These are phyloP conservation scores for Eurotiales sp. DNA, from an alignment of 2,329 filamentous ascomycete genomes.

Conservation along the genomic window DNA sequence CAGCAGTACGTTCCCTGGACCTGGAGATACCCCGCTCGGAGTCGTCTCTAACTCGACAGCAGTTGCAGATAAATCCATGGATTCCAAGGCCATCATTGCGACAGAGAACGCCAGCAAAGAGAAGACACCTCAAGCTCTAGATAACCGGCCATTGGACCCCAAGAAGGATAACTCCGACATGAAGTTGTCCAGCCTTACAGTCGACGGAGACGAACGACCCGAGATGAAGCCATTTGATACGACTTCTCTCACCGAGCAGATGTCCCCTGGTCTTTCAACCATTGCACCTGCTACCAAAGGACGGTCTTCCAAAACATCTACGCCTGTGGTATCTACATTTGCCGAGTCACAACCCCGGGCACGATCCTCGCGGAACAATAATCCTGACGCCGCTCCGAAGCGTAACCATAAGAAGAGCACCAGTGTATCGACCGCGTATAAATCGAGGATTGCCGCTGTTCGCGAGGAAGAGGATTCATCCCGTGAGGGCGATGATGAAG, in stretches of 20 bases:
- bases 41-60: conserved; percentile 22
- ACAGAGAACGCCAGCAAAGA: conserved; percentile 43
- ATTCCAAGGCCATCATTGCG: conserved; percentile 54
- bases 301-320: conserved; percentile 39
- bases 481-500: conserved; percentile 56
- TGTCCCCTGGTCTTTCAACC: conserved; percentile 15
- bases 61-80: conserved; percentile 35
- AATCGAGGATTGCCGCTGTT: conserved; percentile 25
- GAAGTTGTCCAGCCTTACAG: conserved; percentile 21
- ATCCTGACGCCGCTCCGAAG: conserved; percentile 29
- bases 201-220: conserved; percentile 33
- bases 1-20: conserved; percentile 40
- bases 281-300: conserved; percentile 27
- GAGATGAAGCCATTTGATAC: conserved; percentile 29
- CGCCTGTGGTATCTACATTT: conserved; percentile 35
- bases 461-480: conserved; percentile 43
- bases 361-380: conserved; percentile 34
- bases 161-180: conserved; percentile 15
- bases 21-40: conserved; percentile 27
- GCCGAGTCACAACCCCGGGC: conserved; percentile 30
- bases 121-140: conserved; percentile 25
- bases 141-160: conserved; percentile 25
- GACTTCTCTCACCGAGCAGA: conserved; percentile 32
- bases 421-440: conserved; percentile 21
- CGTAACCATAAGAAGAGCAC: conserved; percentile 33